Evolutionary conservation across 1,139 yeast genomes (phyloP).

Genomic region (Yamadazyma mexicana): DNA sequence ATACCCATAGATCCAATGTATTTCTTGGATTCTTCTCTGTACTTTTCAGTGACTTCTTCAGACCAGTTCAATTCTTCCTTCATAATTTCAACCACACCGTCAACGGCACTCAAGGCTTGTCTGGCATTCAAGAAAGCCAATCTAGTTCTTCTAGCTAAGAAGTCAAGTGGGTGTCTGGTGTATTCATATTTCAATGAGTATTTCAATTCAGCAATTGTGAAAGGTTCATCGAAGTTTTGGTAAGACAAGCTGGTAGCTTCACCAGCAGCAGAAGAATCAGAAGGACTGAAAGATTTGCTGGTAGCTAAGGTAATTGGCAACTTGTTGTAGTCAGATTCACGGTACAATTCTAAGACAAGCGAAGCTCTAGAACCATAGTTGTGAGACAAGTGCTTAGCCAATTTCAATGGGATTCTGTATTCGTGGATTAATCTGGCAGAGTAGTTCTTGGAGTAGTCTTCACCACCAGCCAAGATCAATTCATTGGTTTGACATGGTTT

Average conservation of each 20-base stretch:
- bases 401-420: conserved; percentile 68
- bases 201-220: conserved; percentile 86
- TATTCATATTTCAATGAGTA: conserved; percentile 84
- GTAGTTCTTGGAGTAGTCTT: conserved; percentile 61
- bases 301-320: conserved; percentile 65
- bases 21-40: conserved; percentile 52
- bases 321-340: conserved; percentile 52
- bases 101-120: conserved; percentile 80
- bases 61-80: conserved; percentile 79
- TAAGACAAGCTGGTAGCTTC: conserved; percentile 40
- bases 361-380: conserved; percentile 93
- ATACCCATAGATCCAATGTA: conserved; percentile 65
- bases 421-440: conserved; percentile 81
- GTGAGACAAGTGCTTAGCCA: conserved; percentile 80
- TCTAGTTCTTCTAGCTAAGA: conserved; percentile 91
- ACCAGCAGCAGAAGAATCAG: conserved; percentile 29
- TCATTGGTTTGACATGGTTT: conserved; percentile 66
- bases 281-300: conserved; percentile 32
- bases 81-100: conserved; percentile 85
- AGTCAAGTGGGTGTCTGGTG: conserved; percentile 84
- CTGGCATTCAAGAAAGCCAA: conserved; percentile 88
- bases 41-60: conserved; percentile 54
- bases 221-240: conserved; percentile 75
- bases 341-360: conserved; percentile 66
- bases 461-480: conserved; percentile 75